These are phyloP conservation scores for Kodamaea sp. DNA, from an alignment of 1,139 yeast genomes.

Conservation along the genomic window DNA sequence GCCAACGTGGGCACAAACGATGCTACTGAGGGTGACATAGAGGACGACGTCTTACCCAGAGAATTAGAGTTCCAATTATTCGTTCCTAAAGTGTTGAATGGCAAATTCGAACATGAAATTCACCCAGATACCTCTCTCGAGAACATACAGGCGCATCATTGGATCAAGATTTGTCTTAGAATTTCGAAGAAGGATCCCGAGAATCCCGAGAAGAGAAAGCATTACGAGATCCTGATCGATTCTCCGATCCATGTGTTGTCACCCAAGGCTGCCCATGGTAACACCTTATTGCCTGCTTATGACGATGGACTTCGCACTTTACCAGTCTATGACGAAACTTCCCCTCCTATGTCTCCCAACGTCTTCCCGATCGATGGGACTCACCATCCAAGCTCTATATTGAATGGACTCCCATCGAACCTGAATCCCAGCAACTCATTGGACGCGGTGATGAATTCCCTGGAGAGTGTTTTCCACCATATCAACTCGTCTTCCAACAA, in stretches of 20 bases:
- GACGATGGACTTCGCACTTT: constrained; percentile 28
- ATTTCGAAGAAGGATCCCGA: constrained; percentile 65
- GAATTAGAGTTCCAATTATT: constrained; percentile 84
- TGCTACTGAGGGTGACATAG: constrained; percentile 30
- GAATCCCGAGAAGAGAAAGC: constrained; percentile 66
- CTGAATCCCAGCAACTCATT: constrained; percentile 8
- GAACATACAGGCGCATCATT: constrained; percentile 83
- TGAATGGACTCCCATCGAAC: background rate
- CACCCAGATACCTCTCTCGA: constrained; percentile 84
- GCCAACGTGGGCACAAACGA: constrained; percentile 17
- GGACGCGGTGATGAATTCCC: constrained; percentile 18
- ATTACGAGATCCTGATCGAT: constrained; percentile 88
- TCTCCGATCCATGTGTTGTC: constrained; percentile 83
- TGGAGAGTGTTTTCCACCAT: constrained; percentile 27
- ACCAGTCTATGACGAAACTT: constrained; percentile 24
- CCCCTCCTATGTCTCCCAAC: constrained; percentile 54
- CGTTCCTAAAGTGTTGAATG: constrained; percentile 66
- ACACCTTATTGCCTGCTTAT: constrained; percentile 65
- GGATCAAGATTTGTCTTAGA: constrained; percentile 86
- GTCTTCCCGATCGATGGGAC: constrained; percentile 23
- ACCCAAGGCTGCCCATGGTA: constrained; percentile 67
- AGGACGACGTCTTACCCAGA: constrained; percentile 47
- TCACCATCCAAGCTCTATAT: background rate
- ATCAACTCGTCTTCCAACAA: constrained; percentile 26
- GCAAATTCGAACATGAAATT: constrained; percentile 43